Conservation (phyloP, 2,329 filamentous ascomycete genomes). For the Aspergillus neoniger region DNA sequence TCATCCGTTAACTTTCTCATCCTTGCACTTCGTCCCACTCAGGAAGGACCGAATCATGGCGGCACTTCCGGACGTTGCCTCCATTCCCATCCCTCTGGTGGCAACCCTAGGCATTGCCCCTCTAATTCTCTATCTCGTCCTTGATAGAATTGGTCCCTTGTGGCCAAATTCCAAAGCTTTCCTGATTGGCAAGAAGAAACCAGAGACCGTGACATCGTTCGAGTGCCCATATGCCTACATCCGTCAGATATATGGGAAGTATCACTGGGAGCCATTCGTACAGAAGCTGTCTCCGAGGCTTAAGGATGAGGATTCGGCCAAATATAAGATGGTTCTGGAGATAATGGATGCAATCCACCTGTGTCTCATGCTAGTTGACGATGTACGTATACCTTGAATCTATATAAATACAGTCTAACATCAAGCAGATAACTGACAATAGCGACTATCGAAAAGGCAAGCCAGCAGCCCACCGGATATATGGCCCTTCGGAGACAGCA, state of each 20-base stretch:
- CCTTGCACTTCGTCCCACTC: background rate
- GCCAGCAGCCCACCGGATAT: slow-evolving; percentile 22
- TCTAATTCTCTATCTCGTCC: slow-evolving; percentile 7
- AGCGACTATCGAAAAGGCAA: slow-evolving; percentile 26
- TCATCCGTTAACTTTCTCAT: background rate
- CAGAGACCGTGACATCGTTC: slow-evolving; percentile 16
- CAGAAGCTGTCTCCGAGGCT: slow-evolving; percentile 23
- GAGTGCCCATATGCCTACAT: slow-evolving; percentile 26
- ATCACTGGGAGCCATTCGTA: slow-evolving; percentile 26
- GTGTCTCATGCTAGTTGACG: slow-evolving; percentile 28
- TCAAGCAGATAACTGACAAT: slow-evolving; percentile 22
- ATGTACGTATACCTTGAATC: slow-evolving; percentile 14
- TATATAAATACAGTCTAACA: background rate
- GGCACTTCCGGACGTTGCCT: slow-evolving; percentile 4
- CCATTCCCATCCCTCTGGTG: slow-evolving; percentile 11
- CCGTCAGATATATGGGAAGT: slow-evolving; percentile 23
- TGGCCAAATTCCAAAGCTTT: slow-evolving; percentile 18
- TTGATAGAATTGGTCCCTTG: slow-evolving; percentile 17
- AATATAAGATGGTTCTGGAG: slow-evolving; percentile 23
- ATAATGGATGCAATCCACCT: slow-evolving; percentile 30
- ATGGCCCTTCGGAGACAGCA: slow-evolving; percentile 25
- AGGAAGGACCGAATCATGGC: slow-evolving; percentile 7
- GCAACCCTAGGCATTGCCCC: slow-evolving; percentile 11
- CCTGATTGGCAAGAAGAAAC: slow-evolving; percentile 20
- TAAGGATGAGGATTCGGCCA: slow-evolving; percentile 16